Evolutionary conservation across 495 filamentous ascomycete species (phyloP), one percentile per base, ranked within the genome.

Genomic region (Tetracladium setigerum): DNA sequence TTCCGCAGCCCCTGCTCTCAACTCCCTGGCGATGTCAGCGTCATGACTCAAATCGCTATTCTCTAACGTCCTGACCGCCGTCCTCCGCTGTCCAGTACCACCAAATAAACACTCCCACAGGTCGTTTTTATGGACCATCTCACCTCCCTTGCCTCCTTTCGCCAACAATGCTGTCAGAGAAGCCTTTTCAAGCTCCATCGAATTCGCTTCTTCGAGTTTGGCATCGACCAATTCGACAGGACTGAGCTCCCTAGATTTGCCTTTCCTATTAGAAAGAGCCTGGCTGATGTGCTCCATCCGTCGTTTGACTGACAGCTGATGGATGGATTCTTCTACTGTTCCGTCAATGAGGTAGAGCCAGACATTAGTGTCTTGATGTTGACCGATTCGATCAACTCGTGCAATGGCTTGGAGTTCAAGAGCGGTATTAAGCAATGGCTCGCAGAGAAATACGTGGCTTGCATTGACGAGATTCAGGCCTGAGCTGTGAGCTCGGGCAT

Each of bases 341-440:
- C 83, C 85, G 4, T 83, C 80, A 16, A 95, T 75, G 1, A 95
- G 74, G 61, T 98, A 98, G 63, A 95, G 84, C 84, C 89, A 98
- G 5, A 96, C 91, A 2, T 88, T 95, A 6, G 91, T 98, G 50
- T 82, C 72, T 19, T 84, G 79, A 48, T 81, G 76, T 63, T 98
- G 91, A 0, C 91, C 91, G 45, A 98, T 98, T 32, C 91, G 77
- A 61, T 98, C 88, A 0, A 98, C 89, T 39, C 91, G 83, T 5
- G 89, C 88, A 54, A 96, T 94, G 2, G 89, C 91, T 58, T 98
- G 91, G 5, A 95, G 74, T 56, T 96, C 91, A 8, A 98, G 79
- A 2, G 91, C 88, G 5, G 90, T 86, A 60, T 96, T 95, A 53
- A 96, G 78, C 4, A 96, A 67, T 1, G 91, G 91, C 62, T 98